phyloP scores from a whole-genome alignment of 768 basidiomycete species.

The Russula abietina region DNA sequence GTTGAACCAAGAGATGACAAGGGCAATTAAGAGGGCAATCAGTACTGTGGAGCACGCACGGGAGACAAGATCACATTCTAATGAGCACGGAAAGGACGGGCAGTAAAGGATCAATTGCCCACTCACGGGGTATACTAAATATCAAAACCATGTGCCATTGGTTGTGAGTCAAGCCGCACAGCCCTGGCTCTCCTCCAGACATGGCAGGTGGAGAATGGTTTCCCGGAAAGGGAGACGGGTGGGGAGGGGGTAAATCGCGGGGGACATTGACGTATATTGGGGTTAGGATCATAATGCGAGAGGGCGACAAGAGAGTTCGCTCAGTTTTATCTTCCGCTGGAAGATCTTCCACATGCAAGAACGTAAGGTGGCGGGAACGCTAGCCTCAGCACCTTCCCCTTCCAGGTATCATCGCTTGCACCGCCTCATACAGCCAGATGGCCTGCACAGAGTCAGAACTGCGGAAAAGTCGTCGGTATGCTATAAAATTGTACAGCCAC shows the following conservation, averaged over 20 bases:
- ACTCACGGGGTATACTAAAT: conserved; percentile 1
- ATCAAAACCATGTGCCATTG: conserved; percentile 5
- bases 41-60: not conserved
- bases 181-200: not conserved
- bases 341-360: too few relatives aligned
- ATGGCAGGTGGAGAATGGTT: not conserved
- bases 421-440: not conserved
- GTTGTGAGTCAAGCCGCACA: not conserved
- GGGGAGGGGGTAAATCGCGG: not conserved
- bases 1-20: not conserved
- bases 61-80: not conserved
- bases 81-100: not conserved
- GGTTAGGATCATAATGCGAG: not conserved
- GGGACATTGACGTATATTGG: not conserved
- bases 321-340: not conserved
- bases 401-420: not conserved
- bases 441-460: not conserved
- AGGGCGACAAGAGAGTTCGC: not conserved
- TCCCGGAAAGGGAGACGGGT: not conserved
- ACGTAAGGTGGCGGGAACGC: too few relatives aligned
- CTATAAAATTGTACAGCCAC: not conserved
- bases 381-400: not conserved
- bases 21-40: not conserved
- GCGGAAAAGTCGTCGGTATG: not conserved
- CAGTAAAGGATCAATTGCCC: not conserved